phyloP scores from a whole-genome alignment of 768 basidiomycete genomes.

The Tremella mesenterica region DNA sequence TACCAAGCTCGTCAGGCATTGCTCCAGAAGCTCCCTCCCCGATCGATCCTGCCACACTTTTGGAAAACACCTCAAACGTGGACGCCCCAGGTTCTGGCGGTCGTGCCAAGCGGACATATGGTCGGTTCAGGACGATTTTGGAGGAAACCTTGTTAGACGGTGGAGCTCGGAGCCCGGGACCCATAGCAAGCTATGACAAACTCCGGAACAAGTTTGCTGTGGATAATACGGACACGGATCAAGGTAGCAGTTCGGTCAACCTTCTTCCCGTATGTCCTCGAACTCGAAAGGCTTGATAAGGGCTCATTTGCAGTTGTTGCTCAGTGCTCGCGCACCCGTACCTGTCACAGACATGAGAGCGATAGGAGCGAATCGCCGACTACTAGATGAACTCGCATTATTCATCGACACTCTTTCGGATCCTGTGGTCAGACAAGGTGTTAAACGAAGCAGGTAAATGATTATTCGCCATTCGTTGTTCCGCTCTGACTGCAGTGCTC shows the following conservation, averaged over 20 bases:
- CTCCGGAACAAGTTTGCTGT: conserved; percentile 32
- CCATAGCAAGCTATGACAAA: conserved; percentile 35
- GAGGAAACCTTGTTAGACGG: conserved; percentile 9
- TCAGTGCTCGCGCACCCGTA: conserved; percentile 23
- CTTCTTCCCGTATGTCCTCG: no score
- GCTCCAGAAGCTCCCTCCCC: conserved; percentile 12
- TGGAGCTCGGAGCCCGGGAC: conserved; percentile 1
- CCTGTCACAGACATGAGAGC: conserved; percentile 37
- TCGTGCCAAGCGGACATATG: conserved; percentile 25
- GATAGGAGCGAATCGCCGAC: conserved; percentile 37
- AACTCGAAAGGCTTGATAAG: no score
- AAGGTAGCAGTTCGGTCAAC: no score
- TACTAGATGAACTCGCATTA: conserved; percentile 40
- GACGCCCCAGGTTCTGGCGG: conserved; percentile 6
- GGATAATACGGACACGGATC: conserved; percentile 20
- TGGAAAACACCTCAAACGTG: neutral
- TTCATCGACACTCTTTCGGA: conserved; percentile 31
- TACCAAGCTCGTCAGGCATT: neutral
- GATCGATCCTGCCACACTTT: neutral
- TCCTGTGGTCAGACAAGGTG: conserved; percentile 6
- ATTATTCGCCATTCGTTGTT: conserved; percentile 6
- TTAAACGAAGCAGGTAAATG: conserved; percentile 26
- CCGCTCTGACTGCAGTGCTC: conserved; percentile 13
- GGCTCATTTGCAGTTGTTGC: conserved; percentile 4
- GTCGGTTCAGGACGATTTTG: conserved; percentile 14